Conservation (phyloP, 164 flowering plant genomes). For the Tetrastigma voinierianum region DNA sequence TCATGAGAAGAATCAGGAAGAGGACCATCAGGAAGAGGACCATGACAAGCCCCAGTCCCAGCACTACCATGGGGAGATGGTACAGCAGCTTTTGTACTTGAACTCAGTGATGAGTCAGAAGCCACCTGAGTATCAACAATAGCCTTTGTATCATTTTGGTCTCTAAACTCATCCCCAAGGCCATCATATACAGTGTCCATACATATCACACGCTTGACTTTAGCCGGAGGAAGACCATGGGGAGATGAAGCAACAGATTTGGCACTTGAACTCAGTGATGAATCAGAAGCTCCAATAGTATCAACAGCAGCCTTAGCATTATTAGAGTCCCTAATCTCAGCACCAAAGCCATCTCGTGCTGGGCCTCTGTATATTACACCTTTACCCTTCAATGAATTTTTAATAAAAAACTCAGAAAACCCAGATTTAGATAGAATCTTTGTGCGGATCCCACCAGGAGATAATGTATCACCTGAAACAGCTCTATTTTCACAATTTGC, state of each 20-base stretch:
- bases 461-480: constrained; percentile 14
- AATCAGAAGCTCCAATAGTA: constrained; percentile 28
- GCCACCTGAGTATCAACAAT: constrained; percentile 16
- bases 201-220: constrained; percentile 48
- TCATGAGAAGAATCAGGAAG: constrained; percentile 19
- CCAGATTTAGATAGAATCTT: constrained; percentile 74
- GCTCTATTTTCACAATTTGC: constrained; percentile 21
- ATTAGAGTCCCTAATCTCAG: constrained; percentile 23
- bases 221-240: constrained; percentile 15
- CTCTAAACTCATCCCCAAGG: constrained; percentile 19
- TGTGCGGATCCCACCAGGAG: constrained; percentile 56
- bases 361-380: constrained; percentile 49
- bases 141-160: constrained; percentile 26
- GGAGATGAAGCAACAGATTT: constrained; percentile 22
- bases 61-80: constrained; percentile 19
- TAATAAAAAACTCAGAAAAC: constrained; percentile 69
- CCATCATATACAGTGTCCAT: constrained; percentile 34
- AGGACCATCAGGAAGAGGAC: constrained; percentile 4
- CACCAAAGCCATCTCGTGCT: constrained; percentile 24
- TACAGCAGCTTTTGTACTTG: constrained; percentile 17
- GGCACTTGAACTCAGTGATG: constrained; percentile 21
- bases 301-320: constrained; percentile 20
- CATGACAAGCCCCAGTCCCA: constrained; percentile 13
- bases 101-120: constrained; percentile 29
- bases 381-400: constrained; percentile 71